Conservation (phyloP, 1,139 yeast species). For the Saccharomyces hybrid region DNA sequence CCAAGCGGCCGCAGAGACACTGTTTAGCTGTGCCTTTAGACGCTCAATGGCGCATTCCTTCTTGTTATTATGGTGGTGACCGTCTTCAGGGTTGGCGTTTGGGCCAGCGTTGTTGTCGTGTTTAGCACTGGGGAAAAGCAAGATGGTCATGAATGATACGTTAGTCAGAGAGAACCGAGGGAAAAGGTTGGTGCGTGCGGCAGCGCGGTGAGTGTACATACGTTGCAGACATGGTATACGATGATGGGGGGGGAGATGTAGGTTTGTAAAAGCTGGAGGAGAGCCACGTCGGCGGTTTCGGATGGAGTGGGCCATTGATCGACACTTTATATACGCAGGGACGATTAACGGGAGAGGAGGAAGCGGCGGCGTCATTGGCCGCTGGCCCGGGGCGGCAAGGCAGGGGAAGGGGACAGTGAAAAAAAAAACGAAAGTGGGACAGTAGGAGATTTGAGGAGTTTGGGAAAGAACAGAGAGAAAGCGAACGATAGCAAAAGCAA, state of each 20-base stretch:
- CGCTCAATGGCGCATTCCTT: not conserved
- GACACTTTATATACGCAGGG: conserved; percentile 1
- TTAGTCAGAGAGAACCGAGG: not conserved
- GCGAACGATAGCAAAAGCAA: not conserved
- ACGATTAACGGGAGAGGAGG: not conserved
- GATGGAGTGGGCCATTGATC: not conserved
- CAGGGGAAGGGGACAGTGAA: not conserved
- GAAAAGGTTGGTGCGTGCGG: not conserved
- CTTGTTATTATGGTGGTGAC: conserved; percentile 1
- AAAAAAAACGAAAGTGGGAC: not conserved
- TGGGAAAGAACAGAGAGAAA: not conserved
- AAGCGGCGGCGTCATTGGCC: conserved; percentile 1
- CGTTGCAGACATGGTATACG: not conserved
- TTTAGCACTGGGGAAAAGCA: conserved; percentile 1
- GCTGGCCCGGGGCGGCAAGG: conserved; percentile 1
- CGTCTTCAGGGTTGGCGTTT: not conserved
- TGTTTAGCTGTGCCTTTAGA: not conserved
- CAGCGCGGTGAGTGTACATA: not conserved
- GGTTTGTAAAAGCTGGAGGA: not conserved
- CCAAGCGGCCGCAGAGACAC: conserved; percentile 3
- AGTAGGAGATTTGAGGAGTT: not conserved
- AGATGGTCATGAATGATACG: not conserved
- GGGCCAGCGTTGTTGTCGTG: not conserved
- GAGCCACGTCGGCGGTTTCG: not conserved
- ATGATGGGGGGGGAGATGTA: not conserved